phyloP scores from a whole-genome alignment of 768 basidiomycete genomes.

The Dentipellis fragilis region DNA sequence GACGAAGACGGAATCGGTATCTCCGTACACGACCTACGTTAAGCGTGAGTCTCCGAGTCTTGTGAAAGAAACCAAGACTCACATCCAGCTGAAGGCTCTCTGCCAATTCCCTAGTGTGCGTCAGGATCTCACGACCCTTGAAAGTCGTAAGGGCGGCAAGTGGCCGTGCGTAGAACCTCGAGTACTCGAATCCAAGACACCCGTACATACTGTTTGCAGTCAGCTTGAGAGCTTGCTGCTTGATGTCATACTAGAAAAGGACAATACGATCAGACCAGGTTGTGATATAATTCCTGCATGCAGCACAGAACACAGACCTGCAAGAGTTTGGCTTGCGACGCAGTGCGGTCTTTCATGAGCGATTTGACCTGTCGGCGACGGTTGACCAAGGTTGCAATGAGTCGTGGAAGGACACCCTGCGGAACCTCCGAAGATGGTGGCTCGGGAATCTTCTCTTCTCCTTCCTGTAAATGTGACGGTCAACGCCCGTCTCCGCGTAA shows the following conservation, averaged over 20 bases:
- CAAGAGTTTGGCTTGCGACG: constrained; percentile 62
- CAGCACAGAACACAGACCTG: constrained; percentile 45
- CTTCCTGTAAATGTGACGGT: constrained; percentile 25
- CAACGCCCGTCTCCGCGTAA: background rate
- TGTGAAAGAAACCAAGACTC: constrained; percentile 19
- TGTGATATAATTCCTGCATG: background rate
- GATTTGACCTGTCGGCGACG: constrained; percentile 86
- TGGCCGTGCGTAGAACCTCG: constrained; percentile 91
- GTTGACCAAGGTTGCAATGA: constrained; percentile 93
- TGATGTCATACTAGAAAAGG: constrained; percentile 76
- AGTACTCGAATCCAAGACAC: constrained; percentile 95
- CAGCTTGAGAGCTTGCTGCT: constrained; percentile 92
- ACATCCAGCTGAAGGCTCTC: constrained; percentile 87
- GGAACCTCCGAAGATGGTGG: constrained; percentile 60
- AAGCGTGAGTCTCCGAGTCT: background rate
- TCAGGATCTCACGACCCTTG: constrained; percentile 96
- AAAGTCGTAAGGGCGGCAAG: constrained; percentile 96
- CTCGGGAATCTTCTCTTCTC: constrained; percentile 84
- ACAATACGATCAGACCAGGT: background rate
- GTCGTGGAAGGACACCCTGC: constrained; percentile 90
- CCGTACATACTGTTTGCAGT: constrained; percentile 99
- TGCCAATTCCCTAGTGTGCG: constrained; percentile 84
- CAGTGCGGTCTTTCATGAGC: constrained; percentile 83
- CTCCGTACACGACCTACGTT: constrained; percentile 89
- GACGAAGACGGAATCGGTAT: constrained; percentile 98